These are phyloP conservation scores for Pseudoneurospora amorphoporcata DNA, from an alignment of 495 filamentous ascomycete species.

Conservation along the genomic window DNA sequence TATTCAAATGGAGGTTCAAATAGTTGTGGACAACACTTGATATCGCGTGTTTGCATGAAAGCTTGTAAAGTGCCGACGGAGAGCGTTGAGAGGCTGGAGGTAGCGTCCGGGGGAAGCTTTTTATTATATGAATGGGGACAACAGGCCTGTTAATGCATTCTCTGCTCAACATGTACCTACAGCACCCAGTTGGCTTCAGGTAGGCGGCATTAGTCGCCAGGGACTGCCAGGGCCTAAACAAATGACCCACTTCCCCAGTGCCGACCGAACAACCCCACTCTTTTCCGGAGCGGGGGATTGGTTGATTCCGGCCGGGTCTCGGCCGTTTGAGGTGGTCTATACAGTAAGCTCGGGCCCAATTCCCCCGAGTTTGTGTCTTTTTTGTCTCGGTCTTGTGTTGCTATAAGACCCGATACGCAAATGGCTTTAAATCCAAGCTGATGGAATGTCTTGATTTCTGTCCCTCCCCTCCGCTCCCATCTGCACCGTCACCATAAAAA, in stretches of 20 bases:
- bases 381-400: background rate
- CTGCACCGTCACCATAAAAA: background rate
- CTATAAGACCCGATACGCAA: background rate
- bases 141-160: background rate
- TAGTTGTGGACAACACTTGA: background rate
- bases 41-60: background rate
- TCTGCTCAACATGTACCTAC: background rate
- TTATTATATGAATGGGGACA: background rate
- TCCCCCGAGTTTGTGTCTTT: background rate
- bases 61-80: background rate
- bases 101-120: background rate
- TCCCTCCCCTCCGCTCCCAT: conserved; percentile 28
- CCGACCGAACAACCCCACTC: background rate
- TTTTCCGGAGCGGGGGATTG: background rate
- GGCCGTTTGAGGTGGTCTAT: background rate
- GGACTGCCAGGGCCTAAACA: background rate
- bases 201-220: background rate
- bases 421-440: background rate
- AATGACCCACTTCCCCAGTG: background rate
- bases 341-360: background rate
- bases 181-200: background rate
- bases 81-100: background rate
- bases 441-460: background rate
- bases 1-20: background rate
- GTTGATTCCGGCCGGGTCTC: background rate